Evolutionary conservation across 2,329 filamentous ascomycete genomes (phyloP), one percentile per base, ranked within the genome.

Genomic region (Penicillium sumatraense): DNA sequence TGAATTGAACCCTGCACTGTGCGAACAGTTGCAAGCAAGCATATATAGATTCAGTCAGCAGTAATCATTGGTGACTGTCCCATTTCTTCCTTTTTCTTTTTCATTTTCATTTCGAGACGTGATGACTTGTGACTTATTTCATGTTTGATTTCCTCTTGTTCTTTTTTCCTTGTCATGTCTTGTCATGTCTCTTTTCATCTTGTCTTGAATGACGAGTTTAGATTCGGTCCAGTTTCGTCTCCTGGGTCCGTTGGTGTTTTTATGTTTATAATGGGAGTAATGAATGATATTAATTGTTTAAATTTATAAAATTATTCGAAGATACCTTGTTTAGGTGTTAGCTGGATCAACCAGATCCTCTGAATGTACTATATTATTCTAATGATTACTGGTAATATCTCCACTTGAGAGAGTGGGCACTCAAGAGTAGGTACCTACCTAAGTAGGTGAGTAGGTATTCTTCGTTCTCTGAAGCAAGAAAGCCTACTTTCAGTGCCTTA

Each of bases 1-100:
- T 92, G 61, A 20, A 6, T 6, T 21, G n/a, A 27, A 48, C 2
- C 31, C 14, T 51, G 24, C 48, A 36, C 38, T 29, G 33, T 46
- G 53, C 47, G 35, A 41, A 59, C 38, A 52, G 49, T 24, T 44
- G 54, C 20, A 36, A 35, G 36, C 38, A 45, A 50, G n/a, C 38
- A n/a, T 36, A 46, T 31, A 14, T 23, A n/a, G 38, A 24, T 23
- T 13, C 5, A 3, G 38, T 18, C 14, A 10, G 3, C 18, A 13
- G 38, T 23, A 9, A 3, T 11, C 13, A 14, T 41, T 3, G 13
- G 9, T 24, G 14, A 16, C 4, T 18, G 11, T 16, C 10, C 38
- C 38, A 16, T 40, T 35, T 42, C 46, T 58, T 40, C 44, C 53
- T 56, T 33, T 33, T 20, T 29, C 52, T 14, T 18, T 10, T 29